These are phyloP conservation scores for Zanthoxylum bungeanum DNA, from an alignment of 345 rosid species.

Conservation along the genomic window DNA sequence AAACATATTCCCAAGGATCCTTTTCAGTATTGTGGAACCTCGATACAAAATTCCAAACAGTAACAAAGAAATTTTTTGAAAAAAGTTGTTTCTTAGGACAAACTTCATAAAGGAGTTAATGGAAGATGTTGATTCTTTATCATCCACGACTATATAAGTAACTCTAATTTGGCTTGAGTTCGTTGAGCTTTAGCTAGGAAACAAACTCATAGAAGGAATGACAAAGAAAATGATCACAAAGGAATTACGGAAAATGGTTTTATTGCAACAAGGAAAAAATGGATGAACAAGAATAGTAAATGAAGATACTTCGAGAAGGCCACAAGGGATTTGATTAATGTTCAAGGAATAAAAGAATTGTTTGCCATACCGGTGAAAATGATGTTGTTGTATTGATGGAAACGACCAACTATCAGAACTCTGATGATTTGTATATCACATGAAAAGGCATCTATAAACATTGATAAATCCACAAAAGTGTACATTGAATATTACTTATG, in stretches of 20 bases:
- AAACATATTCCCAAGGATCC: too few relatives aligned
- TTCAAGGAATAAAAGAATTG: constrained; percentile 20
- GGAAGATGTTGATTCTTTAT: constrained; percentile 1
- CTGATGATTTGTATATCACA: constrained; percentile 17
- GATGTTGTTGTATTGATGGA: constrained; percentile 31
- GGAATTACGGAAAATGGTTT: constrained; percentile 39
- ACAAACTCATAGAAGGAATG: constrained; percentile 9
- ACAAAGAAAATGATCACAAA: constrained; percentile 32
- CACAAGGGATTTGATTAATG: constrained; percentile 25
- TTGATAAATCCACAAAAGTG: too few relatives aligned
- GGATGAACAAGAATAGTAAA: constrained; percentile 21
- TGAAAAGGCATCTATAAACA: too few relatives aligned
- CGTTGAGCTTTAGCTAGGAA: constrained; percentile 8
- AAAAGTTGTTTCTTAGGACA: neutral
- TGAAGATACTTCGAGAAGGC: constrained; percentile 19
- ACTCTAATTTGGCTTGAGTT: neutral
- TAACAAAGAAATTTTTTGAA: too few relatives aligned
- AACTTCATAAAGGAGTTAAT: constrained; percentile 4
- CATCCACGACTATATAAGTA: too few relatives aligned
- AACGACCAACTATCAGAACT: constrained; percentile 40
- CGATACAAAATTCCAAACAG: too few relatives aligned
- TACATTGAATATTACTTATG: too few relatives aligned
- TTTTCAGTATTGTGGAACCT: too few relatives aligned
- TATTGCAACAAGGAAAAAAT: constrained; percentile 44
- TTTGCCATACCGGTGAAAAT: constrained; percentile 7